Evolutionary conservation across 2,329 filamentous ascomycete genomes (phyloP).

Genomic region (Alternaria novae-zelandiae): DNA sequence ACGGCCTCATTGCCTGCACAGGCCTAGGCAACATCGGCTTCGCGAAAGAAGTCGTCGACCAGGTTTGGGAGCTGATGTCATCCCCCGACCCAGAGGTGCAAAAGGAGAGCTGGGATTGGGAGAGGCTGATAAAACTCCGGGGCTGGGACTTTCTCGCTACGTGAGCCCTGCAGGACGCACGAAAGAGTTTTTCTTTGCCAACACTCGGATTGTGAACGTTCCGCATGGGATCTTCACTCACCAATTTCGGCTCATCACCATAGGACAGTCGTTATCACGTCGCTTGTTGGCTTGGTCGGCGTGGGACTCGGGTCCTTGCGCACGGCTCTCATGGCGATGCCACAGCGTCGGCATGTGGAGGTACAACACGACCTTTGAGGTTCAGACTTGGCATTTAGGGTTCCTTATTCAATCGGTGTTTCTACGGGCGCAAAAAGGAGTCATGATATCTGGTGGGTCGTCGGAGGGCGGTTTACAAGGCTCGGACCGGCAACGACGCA

Average conservation of each 20-base stretch:
- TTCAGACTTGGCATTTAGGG: background rate
- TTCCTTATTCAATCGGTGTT: constrained; percentile 8
- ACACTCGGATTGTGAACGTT: background rate
- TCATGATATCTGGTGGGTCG: constrained; percentile 9
- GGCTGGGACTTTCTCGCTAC: constrained; percentile 68
- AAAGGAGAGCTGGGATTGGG: constrained; percentile 63
- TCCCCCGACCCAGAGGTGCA: constrained; percentile 58
- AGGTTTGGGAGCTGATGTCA: constrained; percentile 66
- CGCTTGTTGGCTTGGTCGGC: background rate
- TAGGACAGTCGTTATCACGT: background rate
- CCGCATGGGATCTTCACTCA: background rate
- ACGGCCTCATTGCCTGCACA: constrained; percentile 61
- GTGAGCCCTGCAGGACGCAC: constrained; percentile 34
- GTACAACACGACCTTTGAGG: constrained; percentile 6
- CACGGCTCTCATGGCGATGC: constrained; percentile 7
- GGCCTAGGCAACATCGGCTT: constrained; percentile 64
- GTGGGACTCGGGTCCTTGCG: background rate
- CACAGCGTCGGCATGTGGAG: background rate
- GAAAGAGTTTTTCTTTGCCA: background rate
- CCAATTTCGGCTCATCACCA: background rate
- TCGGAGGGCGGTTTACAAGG: constrained; percentile 5
- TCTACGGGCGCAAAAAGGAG: constrained; percentile 18
- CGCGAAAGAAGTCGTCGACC: constrained; percentile 62
- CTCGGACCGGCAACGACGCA: constrained; percentile 15
- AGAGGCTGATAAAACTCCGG: constrained; percentile 64